Evolutionary conservation across 106 monocot species (phyloP), one percentile per base, ranked within the genome.

Genomic region (Apostasia ramifera): DNA sequence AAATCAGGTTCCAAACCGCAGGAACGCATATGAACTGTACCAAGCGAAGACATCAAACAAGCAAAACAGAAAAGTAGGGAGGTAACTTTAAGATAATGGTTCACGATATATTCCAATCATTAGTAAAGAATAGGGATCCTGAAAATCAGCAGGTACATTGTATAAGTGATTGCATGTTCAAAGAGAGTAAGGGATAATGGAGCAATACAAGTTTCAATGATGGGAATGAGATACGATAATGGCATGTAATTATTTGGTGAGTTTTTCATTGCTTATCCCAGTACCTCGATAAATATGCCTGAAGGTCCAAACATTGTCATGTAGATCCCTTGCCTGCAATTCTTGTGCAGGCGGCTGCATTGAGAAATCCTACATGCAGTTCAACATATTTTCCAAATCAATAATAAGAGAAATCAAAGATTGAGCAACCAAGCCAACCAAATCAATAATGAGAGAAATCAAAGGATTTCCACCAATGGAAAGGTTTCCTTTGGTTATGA

Each of bases 321-420:
- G 91, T 77, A 91, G 75, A 52, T 91, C 91, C 47, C 72, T 81
- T 1, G 84, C 84, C 62, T 77, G 77, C 66, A 91, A 63, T 73
- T 91, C 91, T 75, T 91, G 91, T 37, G 77, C 79, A 62, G 91
- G 91, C 5, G 91, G 91, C 50, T 91, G 91, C 86, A 87, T 73
- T 41, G 81, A 74, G 62, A 86, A 91, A 64, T 91, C 91, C 90
- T 91, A 54, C 68, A 73, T 63, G 6, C 1, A 37, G 11, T 42
- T 26, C 55, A 2, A 37, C 38, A 47, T 52, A 52, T 6, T 52
- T 52, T 6, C 4, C 26, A 68, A 68, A 68, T 38, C 13, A 37
- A 4, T 44, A 45, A 68, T 11, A 72, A 8, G 5, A 42, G 4
- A 2, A 3, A 8, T 6, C 14, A 44, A 14, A 6, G 15, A 44